Base-by-base conservation (phyloP, 2,329 filamentous ascomycete genomes). In the Exophiala sideris region DNA sequence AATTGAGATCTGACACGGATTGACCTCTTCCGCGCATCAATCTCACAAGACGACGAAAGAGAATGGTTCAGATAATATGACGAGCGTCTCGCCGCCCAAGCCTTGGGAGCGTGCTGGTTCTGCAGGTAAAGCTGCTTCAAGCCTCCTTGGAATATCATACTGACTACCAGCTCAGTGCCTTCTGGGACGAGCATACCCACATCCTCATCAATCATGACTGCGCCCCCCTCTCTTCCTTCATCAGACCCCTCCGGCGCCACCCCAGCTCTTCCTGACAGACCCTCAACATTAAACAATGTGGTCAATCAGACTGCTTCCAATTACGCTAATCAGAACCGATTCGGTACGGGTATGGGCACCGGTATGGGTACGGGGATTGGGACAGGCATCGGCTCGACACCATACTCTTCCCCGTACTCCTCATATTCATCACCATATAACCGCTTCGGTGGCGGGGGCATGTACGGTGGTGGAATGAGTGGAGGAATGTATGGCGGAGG, bases 301-400 rank as follows among this genome's bases (percentile, higher is more conserved):
- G 89, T 95, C 42, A 95, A 94, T 70, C 88, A 89, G 68, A 96
- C 91, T 66, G 90, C 91, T 40, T 86, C 89, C 5, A 87, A 86
- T 57, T 95, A 95, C 70, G 90, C 87, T 2, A 80, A 80, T 52
- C 71, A 76, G 38, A 81, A 79, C 63, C 73, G 82, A 58, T 64
- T 84, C 59, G 82, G 80, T 21, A 67, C 78, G n/a, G 79, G 75
- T 8, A 72, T 84, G 59, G 82, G 80, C 24, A 67, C 78, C n/a
- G 79, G 75, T 8, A 72, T 84, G 59, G 82, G 80, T 16, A 38
- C 35, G 5, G 35, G 35, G 2, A 38, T 38, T 38, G 35, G 35
- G 21, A 67, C 78, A 12, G 79, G 75, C 10, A 72, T 32, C 74
- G 76, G n/a, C 75, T 76, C 62, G 73, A 58, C 5, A 14, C 56